These are phyloP conservation scores for Sporisorium iseilematis-ciliati DNA, from an alignment of 1,284 basidiomycete genomes.

Conservation along the genomic window DNA sequence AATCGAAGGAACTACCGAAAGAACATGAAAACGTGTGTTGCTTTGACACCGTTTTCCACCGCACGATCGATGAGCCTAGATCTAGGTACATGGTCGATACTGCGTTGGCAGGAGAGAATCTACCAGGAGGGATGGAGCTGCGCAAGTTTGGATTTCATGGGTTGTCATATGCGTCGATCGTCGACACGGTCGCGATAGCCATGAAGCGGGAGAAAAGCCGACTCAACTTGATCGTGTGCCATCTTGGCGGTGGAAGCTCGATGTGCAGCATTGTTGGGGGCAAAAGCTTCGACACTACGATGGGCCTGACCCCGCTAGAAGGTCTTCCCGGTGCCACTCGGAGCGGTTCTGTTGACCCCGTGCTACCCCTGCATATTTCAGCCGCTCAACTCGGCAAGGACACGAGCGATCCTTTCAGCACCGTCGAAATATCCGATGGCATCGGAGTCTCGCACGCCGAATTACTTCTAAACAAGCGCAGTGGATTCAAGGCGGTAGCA, in stretches of 20 bases:
- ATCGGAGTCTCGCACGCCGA: not conserved
- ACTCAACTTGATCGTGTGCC: not conserved
- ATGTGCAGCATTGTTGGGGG: not conserved
- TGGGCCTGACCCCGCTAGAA: not conserved
- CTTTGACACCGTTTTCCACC: not conserved
- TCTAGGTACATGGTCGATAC: not conserved
- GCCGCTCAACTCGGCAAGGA: not conserved
- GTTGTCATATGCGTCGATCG: not conserved
- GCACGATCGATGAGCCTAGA: not conserved
- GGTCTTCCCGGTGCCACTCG: not conserved
- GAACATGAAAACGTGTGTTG: too few relatives aligned
- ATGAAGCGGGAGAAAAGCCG: not conserved
- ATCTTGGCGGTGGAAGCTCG: not conserved
- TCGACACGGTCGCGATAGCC: not conserved
- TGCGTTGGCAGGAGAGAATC: not conserved
- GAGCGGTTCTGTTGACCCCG: not conserved
- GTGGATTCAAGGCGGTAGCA: not conserved
- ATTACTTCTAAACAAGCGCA: not conserved
- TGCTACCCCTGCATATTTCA: not conserved
- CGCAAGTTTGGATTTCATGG: not conserved
- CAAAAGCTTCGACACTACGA: not conserved
- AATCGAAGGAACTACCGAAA: too few relatives aligned
- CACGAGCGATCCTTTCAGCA: not conserved
- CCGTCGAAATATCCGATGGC: not conserved
- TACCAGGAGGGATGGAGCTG: not conserved